Evolutionary conservation across 768 basidiomycete genomes (phyloP), one percentile per base, ranked within the genome.

Genomic region (Antrodiella citrinella): DNA sequence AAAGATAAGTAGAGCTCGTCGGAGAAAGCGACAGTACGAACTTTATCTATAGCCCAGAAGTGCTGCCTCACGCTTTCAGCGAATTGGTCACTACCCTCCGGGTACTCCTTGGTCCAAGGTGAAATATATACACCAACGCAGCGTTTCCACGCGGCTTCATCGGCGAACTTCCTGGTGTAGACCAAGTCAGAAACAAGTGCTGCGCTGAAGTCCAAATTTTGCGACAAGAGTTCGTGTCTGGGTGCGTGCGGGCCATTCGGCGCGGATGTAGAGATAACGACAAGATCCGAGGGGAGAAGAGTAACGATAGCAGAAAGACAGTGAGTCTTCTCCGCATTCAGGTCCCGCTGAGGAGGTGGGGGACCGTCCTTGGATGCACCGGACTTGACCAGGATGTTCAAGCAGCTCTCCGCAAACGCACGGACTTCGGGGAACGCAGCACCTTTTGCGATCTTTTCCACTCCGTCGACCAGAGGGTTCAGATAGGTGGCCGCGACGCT

Each of bases 351-450:
- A 20, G 78, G 68, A n/a, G 80, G 75, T 30, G 86, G 84, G 18
- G 80, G 78, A 18, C 80, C 86, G 47, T 72, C 71, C 12, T 82
- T 76, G 24, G 90, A 90, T 30, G 92, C 92, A 45, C 92, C 92
- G 43, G 93, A 81, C 57, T 85, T 86, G 53, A 80, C 66, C 48
- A 97, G 74, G 20, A 91, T 91, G 48, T 81, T 73, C 25, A 91
- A 73, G 4, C 95, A 90, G 4, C 85, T 73, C 59, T 86, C 82
- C 49, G 81, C 93, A 65, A 96, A 97, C n/a, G 89, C 85, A 58
- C 75, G 49, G 38, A 84, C 91, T 72, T 98, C 95, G 48, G 95
- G 95, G 76, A 98, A 98, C 22, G 94, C 91, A 48, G 94, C 94
- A 15, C 86, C 80, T 49, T 82, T 81, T 11, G 88, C 88, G 57